These are phyloP conservation scores for Pichia sp. DNA, from an alignment of 1,139 yeast species.

Conservation along the genomic window DNA sequence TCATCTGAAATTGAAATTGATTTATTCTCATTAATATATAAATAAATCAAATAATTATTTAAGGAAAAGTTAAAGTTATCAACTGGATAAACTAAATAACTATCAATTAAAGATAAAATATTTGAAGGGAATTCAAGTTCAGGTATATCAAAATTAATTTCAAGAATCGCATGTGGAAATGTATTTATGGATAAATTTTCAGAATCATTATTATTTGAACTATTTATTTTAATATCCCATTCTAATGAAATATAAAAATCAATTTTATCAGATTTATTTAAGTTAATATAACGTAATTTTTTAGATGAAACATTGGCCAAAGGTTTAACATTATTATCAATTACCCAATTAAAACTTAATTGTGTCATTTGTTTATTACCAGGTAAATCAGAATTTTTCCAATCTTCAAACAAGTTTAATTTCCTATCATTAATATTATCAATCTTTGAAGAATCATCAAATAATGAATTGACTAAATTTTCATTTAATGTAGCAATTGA, in stretches of 20 bases:
- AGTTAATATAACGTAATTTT: conserved; percentile 40
- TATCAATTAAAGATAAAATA: conserved; percentile 29
- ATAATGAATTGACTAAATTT: conserved; percentile 27
- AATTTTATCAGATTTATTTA: conserved; percentile 40
- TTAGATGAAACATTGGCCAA: conserved; percentile 38
- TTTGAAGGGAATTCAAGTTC: conserved; percentile 30
- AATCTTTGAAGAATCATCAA: conserved; percentile 15
- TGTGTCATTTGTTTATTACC: conserved; percentile 37
- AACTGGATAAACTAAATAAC: conserved; percentile 32
- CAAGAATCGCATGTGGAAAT: conserved; percentile 45
- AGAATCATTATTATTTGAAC: conserved; percentile 5
- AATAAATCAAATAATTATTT: conserved; percentile 29
- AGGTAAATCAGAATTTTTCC: conserved; percentile 19
- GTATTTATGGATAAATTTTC: conserved; percentile 12
- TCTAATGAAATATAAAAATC: conserved; percentile 32
- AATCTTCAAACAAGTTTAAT: conserved; percentile 13
- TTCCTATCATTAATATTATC: conserved; percentile 9
- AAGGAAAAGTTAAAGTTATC: conserved; percentile 31
- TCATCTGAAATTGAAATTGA: conserved; percentile 18
- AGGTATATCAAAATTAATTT: conserved; percentile 38
- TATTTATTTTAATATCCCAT: conserved; percentile 26
- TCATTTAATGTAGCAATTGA: conserved; percentile 32
- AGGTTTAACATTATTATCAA: conserved; percentile 44
- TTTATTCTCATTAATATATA: conserved; percentile 21
- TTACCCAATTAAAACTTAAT: conserved; percentile 45